phyloP scores from a whole-genome alignment of 208 protist species.

The Strigomonas oncopelti region DNA sequence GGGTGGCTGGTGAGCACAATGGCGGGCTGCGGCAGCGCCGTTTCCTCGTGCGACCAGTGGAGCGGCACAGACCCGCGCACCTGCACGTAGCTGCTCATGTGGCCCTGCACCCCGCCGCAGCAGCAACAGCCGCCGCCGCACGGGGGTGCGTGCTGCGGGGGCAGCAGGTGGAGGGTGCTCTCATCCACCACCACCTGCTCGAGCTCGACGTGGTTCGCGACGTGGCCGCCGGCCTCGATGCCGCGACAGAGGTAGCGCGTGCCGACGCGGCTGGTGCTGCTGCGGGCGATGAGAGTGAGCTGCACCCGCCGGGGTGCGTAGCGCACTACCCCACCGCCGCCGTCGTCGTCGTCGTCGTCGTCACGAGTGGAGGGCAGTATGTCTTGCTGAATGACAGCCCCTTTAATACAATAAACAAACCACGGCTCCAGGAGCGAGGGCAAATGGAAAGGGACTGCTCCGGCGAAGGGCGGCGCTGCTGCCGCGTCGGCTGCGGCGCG shows the following conservation, averaged over 20 bases:
- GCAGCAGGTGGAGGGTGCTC: background rate
- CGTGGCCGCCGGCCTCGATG: slow-evolving; percentile 73
- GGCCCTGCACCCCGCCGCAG: background rate
- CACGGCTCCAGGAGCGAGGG: slow-evolving; percentile 8
- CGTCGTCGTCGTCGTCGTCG: too few relatives aligned
- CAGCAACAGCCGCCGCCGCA: background rate
- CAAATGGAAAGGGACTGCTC: background rate
- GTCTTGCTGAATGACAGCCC: slow-evolving; percentile 28
- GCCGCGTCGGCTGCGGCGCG: background rate
- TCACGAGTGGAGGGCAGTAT: too few relatives aligned
- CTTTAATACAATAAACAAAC: slow-evolving; percentile 21
- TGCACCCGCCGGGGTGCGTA: background rate
- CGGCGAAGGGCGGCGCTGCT: background rate
- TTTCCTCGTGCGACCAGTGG: slow-evolving; percentile 71
- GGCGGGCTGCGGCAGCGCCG: slow-evolving; percentile 80
- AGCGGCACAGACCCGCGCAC: slow-evolving; percentile 83
- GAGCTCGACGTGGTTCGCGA: slow-evolving; percentile 87
- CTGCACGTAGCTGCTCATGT: slow-evolving; percentile 71
- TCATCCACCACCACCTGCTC: slow-evolving; percentile 86
- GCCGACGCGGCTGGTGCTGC: slow-evolving; percentile 90
- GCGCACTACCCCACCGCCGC: background rate
- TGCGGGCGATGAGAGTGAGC: slow-evolving; percentile 91
- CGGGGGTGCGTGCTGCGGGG: background rate
- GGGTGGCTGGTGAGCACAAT: slow-evolving; percentile 59
- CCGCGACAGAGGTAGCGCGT: slow-evolving; percentile 94